These are phyloP conservation scores for Ophiocordyceps camponoti-saundersi DNA, from an alignment of 2,329 filamentous ascomycete species.

Conservation along the genomic window DNA sequence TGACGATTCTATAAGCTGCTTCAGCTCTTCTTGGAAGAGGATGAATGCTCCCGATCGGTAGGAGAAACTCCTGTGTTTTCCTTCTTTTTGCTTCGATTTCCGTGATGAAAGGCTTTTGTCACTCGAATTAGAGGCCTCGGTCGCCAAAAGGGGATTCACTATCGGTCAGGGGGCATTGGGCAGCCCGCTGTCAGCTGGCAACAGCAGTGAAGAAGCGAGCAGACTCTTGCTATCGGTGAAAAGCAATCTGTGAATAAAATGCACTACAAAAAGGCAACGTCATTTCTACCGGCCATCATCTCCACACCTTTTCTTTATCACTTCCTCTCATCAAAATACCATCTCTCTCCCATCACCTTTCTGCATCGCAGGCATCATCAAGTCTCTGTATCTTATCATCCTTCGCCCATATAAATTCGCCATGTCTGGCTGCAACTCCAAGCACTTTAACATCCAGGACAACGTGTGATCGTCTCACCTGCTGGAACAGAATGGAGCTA, in stretches of 20 bases:
- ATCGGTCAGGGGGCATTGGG: neutral
- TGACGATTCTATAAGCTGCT: no score
- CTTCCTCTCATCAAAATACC: neutral
- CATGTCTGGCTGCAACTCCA: constrained; percentile 20
- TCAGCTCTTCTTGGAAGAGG: neutral
- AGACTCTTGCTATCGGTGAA: neutral
- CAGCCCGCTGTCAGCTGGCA: neutral
- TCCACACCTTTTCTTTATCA: neutral
- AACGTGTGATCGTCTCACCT: constrained; percentile 11
- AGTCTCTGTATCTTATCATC: neutral
- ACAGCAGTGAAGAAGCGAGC: neutral
- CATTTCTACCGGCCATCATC: no score
- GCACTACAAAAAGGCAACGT: no score
- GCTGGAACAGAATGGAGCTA: neutral
- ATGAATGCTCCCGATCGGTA: constrained; percentile 43
- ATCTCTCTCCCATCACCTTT: neutral
- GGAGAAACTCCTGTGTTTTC: constrained; percentile 8
- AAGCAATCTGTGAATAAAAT: neutral
- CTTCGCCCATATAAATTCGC: neutral
- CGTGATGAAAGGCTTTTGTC: neutral
- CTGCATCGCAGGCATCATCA: neutral
- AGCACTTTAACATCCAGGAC: constrained; percentile 21
- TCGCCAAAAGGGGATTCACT: neutral
- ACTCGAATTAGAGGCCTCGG: neutral
- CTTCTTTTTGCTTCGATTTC: neutral